These are phyloP conservation scores for Agapanthus africanus DNA, from an alignment of 106 monocot genomes.

Conservation along the genomic window DNA sequence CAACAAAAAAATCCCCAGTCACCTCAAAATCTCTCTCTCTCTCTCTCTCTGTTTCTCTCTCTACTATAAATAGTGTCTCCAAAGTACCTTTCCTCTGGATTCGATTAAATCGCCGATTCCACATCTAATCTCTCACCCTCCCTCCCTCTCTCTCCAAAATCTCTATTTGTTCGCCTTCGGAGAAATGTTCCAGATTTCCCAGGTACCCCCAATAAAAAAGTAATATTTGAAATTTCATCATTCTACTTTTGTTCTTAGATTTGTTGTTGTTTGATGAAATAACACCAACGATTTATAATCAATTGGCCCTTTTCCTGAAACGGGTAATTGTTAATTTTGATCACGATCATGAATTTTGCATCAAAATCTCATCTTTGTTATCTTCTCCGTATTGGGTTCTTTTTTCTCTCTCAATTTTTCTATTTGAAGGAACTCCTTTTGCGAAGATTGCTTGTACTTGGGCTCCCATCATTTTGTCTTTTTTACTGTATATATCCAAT, in stretches of 20 bases:
- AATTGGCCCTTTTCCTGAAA: not conserved
- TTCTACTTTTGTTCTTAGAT: not conserved
- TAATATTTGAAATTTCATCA: not conserved
- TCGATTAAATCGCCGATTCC: not conserved
- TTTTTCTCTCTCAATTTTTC: not conserved
- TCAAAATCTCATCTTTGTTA: not conserved
- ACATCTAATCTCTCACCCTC: not conserved
- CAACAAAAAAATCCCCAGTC: not conserved
- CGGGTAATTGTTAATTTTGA: not conserved
- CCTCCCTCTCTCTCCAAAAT: not conserved
- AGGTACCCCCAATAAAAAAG: slow-evolving; percentile 5
- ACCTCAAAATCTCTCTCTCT: not conserved
- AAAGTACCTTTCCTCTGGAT: not conserved
- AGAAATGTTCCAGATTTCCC: slow-evolving; percentile 12
- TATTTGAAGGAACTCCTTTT: not conserved
- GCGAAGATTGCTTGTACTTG: not conserved
- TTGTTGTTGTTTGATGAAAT: not conserved
- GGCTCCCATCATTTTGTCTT: not conserved
- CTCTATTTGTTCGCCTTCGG: slow-evolving; percentile 8
- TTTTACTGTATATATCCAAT: not conserved
- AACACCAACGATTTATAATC: not conserved
- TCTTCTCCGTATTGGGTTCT: not conserved
- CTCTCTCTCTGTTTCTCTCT: no score
- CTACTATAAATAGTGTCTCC: not conserved
- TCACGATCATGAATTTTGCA: not conserved